These are phyloP conservation scores for Penicillium angulare DNA, from an alignment of 495 filamentous ascomycete genomes.

Conservation along the genomic window DNA sequence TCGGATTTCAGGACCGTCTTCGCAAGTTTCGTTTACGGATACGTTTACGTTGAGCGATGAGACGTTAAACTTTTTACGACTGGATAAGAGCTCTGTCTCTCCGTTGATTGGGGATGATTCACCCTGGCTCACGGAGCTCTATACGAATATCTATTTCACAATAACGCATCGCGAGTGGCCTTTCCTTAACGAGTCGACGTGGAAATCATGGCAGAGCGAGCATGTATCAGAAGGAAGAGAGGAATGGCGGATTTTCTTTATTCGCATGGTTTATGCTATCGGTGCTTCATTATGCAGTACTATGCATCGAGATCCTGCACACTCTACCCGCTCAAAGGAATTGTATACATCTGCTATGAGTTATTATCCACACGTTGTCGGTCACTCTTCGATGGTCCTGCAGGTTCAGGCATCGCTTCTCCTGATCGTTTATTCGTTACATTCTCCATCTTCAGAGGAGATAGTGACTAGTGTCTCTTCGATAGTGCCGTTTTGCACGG, in stretches of 20 bases:
- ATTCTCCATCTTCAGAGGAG: constrained; percentile 34
- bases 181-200: constrained; percentile 25
- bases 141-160: constrained; percentile 32
- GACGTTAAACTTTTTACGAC: constrained; percentile 15
- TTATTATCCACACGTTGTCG: constrained; percentile 30
- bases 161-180: constrained; percentile 36
- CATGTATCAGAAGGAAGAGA: constrained; percentile 13
- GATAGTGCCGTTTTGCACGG: constrained; percentile 32
- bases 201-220: constrained; percentile 27
- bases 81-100: constrained; percentile 11
- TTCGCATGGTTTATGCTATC: constrained; percentile 34
- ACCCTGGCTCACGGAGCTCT: constrained; percentile 27
- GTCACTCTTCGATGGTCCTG: constrained; percentile 26
- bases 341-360: constrained; percentile 28
- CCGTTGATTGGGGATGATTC: constrained; percentile 13
- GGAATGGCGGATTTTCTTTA: constrained; percentile 30
- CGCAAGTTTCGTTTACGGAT: constrained; percentile 7
- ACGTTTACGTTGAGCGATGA: constrained; percentile 8
- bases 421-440: constrained; percentile 33
- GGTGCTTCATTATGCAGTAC: constrained; percentile 28
- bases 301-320: constrained; percentile 23
- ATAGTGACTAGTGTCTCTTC: constrained; percentile 30
- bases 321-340: constrained; percentile 24
- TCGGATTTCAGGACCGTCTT: neutral
- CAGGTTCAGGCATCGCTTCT: constrained; percentile 35